Base-by-base conservation (phyloP, 148 eudicot genomes). In the Fagopyrum homotropicum region DNA sequence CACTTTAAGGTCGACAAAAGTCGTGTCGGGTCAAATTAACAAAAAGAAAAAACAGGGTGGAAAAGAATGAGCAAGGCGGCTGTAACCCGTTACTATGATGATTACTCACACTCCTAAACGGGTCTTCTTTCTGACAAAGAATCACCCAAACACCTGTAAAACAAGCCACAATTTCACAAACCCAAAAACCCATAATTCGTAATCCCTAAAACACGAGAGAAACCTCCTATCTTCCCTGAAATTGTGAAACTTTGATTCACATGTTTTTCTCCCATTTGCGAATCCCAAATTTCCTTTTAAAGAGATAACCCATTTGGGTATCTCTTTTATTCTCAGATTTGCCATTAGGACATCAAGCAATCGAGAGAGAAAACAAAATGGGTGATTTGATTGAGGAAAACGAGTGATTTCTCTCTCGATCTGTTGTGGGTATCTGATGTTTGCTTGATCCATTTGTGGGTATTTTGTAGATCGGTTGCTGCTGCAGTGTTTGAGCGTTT, bases 21-120 rank as follows among this genome's bases (percentile, higher is more conserved):
- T 61, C 68, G 30, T 61, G 9, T 59, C 11, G 11, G 7, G 69
- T 26, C 69, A 61, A 61, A 61, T 22, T 22, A 17, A 59, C 19
- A 22, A 7, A 17, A 56, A n/a, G 22, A 61, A 11, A 12, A 66
- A 40, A 40, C 46, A 40, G 71, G 71, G 12, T 40, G 71, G 2
- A 19, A 35, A 35, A 3, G 63, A 16, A 16, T 55, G 17, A 55
- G 19, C 2, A 15, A n/a, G 59, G 22, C 59, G 59, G 59, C 59
- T 57, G 63, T 22, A 45, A 66, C 71, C 71, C 17, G 71, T 40
- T 66, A 66, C 71, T 66, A 14, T 43, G 45, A 64, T 40, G 71
- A 66, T 66, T 66, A 40, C 47, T 14, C 2, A 40, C 9, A 9
- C 52, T 46, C 47, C 9, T 29, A 35, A 63, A 14, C 47, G 71